phyloP scores from a whole-genome alignment of 2,329 filamentous ascomycete species.

The Pseudogymnoascus sp. region DNA sequence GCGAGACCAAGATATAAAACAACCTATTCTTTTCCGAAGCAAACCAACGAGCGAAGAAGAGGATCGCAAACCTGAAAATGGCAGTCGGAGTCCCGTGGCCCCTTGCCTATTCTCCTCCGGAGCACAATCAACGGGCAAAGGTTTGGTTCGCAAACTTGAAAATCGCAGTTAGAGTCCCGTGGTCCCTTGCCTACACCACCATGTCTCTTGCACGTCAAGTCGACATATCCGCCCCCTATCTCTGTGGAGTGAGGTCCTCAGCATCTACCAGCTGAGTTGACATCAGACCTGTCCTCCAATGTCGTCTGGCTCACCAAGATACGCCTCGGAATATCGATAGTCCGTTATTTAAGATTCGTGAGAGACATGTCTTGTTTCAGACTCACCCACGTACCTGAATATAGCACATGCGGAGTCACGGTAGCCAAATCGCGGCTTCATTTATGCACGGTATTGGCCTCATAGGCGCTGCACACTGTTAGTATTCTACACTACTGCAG shows the following conservation, averaged over 20 bases:
- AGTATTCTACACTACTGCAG: background rate
- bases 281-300: background rate
- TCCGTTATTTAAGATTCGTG: background rate
- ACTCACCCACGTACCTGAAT: slow-evolving; percentile 1
- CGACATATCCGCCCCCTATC: too few relatives aligned
- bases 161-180: too few relatives aligned
- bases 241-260: background rate
- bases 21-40: too few relatives aligned
- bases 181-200: too few relatives aligned
- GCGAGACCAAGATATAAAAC: background rate
- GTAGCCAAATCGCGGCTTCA: background rate
- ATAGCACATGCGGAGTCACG: background rate
- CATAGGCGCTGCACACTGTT: background rate
- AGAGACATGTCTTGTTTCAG: background rate
- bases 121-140: too few relatives aligned
- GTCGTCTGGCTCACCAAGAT: background rate
- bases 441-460: background rate
- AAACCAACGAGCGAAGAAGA: background rate
- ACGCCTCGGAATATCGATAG: background rate
- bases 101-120: background rate
- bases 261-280: background rate
- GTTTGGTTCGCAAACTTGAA: too few relatives aligned
- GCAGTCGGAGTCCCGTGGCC: background rate
- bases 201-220: too few relatives aligned
- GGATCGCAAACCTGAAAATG: background rate